Conservation (phyloP, 192 early-diverging fungal genomes). For the Backusella australiensis region DNA sequence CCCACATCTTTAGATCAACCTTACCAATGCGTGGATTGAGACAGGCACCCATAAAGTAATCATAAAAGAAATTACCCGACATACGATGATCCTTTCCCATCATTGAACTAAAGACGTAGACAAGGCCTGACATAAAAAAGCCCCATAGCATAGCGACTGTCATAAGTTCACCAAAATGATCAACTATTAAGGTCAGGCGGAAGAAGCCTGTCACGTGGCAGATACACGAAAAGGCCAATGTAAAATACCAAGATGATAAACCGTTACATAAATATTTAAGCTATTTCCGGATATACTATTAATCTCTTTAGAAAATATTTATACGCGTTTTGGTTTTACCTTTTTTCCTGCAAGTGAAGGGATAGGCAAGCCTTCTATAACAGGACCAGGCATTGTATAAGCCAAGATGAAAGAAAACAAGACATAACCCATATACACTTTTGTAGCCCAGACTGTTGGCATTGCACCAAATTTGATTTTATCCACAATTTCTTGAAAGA, state of each 20-base stretch:
- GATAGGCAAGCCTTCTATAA: constrained; percentile 65
- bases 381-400: constrained; percentile 62
- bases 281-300: constrained; percentile 14
- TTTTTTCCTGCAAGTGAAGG: constrained; percentile 52
- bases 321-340: constrained; percentile 9
- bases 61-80: constrained; percentile 52
- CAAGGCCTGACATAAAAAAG: constrained; percentile 38
- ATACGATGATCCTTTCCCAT: constrained; percentile 48
- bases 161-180: constrained; percentile 58
- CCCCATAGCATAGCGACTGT: constrained; percentile 49
- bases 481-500: constrained; percentile 41
- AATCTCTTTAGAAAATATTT: background rate
- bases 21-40: constrained; percentile 46
- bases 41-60: constrained; percentile 45
- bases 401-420: constrained; percentile 59
- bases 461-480: constrained; percentile 52
- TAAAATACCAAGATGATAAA: constrained; percentile 46
- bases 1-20: constrained; percentile 52
- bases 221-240: constrained; percentile 40
- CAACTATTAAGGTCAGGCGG: constrained; percentile 46
- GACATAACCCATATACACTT: constrained; percentile 60
- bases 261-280: constrained; percentile 58
- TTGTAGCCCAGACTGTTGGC: constrained; percentile 48
- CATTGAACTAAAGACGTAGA: constrained; percentile 34
- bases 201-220: constrained; percentile 45